Evolutionary conservation across 2,329 filamentous ascomycete species (phyloP), one percentile per base, ranked within the genome.

Genomic region (Penicillium sp.): DNA sequence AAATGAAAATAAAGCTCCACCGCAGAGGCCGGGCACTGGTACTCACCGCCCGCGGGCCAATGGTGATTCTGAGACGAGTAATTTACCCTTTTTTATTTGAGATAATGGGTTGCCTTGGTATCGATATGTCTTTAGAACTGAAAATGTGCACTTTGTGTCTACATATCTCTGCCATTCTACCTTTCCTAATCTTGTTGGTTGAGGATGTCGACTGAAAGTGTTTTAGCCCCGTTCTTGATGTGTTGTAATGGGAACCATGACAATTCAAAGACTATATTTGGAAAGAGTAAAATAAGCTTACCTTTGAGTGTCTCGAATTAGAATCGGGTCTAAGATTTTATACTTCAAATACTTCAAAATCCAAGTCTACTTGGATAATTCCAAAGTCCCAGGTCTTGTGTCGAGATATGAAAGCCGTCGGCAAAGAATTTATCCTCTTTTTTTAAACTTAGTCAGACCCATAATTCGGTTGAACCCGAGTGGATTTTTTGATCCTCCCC

Each of bases 1-100:
- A 38, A 42, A 26, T 16, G 51, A 50, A 54, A 51, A 43, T 47
- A 48, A 52, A 52, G 45, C 49, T 44, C 18, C 18, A 2, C 18
- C 18, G 18, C 18, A 21, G 38, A 29, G 34, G 42, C 36, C 43
- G 29, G 51, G 45, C 51, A 53, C 49, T n/a, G 53, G 45, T 52
- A 55, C 41, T 47, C 49, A 51, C 49, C 49, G 29, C 38, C 49
- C 23, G 26, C 41, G 39, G 15, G 16, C 45, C 45, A 48, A 28
- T 41, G n/a, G n/a, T 10, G 41, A 9, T 24, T 24, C 24, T 42
- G 24, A 26, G 24, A 26, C 24, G 24, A 26, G 24, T 26, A 4
- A 26, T 7, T 26, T 26, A 6, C 7, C 24, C 24, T 26, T 26
- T 7, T 26, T 4, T 21, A 21, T 26, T 4, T 26, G 24, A 9